Conservation (phyloP, 169 alveolate species). For the Condylostoma magnum region DNA sequence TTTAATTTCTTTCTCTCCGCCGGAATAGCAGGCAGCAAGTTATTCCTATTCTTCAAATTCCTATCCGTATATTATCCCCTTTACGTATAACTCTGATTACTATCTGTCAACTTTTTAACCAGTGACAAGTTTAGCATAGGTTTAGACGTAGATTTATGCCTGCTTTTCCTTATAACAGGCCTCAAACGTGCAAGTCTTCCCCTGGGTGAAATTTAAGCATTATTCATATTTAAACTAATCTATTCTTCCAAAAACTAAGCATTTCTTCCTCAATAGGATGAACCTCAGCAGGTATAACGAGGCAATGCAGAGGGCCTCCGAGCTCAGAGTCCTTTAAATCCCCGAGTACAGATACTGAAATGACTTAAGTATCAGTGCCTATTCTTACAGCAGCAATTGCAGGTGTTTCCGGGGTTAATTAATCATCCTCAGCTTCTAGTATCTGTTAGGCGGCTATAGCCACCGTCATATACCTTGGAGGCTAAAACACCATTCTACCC, state of each 20-base stretch:
- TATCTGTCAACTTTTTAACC: no score
- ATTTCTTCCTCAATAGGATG: slow-evolving; percentile 91
- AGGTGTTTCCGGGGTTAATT: slow-evolving; percentile 56
- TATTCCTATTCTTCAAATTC: no score
- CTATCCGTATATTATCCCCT: no score
- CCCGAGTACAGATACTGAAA: slow-evolving; percentile 72
- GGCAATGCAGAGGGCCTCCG: slow-evolving; percentile 95
- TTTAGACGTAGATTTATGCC: no score
- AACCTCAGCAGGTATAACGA: slow-evolving; percentile 88
- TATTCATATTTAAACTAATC: no score
- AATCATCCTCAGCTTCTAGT: slow-evolving; percentile 79
- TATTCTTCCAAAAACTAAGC: slow-evolving; percentile 38
- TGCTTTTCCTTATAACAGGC: no score
- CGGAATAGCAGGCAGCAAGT: no score
- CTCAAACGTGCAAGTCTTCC: no score
- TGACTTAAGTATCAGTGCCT: slow-evolving; percentile 84
- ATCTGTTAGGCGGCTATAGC: slow-evolving; percentile 90
- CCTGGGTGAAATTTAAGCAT: no score
- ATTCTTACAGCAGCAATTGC: slow-evolving; percentile 95
- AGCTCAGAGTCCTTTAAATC: slow-evolving; percentile 82
- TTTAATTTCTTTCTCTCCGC: no score
- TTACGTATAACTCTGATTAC: no score
- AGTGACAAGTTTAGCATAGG: no score
- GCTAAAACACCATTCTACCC: slow-evolving; percentile 92
- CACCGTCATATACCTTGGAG: slow-evolving; percentile 93